Evolutionary conservation across 257 asterid species (phyloP).

Genomic region (Gentiana dahurica): DNA sequence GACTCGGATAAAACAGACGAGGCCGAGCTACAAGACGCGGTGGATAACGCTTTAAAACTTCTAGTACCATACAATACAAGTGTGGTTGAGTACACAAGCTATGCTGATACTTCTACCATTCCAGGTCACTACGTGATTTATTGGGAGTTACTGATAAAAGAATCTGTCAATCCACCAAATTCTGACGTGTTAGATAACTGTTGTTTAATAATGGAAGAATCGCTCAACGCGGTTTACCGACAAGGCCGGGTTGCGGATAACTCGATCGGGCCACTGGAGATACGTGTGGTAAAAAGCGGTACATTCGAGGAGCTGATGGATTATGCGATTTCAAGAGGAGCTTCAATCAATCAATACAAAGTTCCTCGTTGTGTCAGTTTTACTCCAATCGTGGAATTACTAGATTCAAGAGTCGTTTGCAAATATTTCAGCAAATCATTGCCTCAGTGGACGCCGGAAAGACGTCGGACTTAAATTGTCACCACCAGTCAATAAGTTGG

Average conservation of each 20-base stretch:
- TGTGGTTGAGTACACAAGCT: slow-evolving; percentile 95
- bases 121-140: slow-evolving; percentile 92
- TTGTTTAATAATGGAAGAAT: slow-evolving; percentile 85
- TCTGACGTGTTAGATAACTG: slow-evolving; percentile 37
- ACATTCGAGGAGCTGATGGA: slow-evolving; percentile 96
- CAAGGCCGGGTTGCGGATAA: slow-evolving; percentile 82
- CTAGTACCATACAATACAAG: slow-evolving; percentile 37
- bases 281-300: slow-evolving; percentile 76
- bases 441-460: slow-evolving; percentile 81
- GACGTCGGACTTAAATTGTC: slow-evolving; percentile 27
- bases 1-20: slow-evolving; percentile 96
- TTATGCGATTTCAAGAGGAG: slow-evolving; percentile 92
- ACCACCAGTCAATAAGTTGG: too few relatives aligned
- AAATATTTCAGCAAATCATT: slow-evolving; percentile 73
- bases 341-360: slow-evolving; percentile 91
- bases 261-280: slow-evolving; percentile 89
- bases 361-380: slow-evolving; percentile 86
- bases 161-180: slow-evolving; percentile 36
- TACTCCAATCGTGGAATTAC: slow-evolving; percentile 80
- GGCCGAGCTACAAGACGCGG: slow-evolving; percentile 79
- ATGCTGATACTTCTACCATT: slow-evolving; percentile 70
- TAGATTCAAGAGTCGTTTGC: slow-evolving; percentile 80
- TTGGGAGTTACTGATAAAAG: slow-evolving; percentile 75
- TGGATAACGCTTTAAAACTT: slow-evolving; percentile 56
- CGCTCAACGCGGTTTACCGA: slow-evolving; percentile 85